These are phyloP conservation scores for Hypoxylon sp. DNA, from an alignment of 2,329 filamentous ascomycete genomes.

Conservation along the genomic window DNA sequence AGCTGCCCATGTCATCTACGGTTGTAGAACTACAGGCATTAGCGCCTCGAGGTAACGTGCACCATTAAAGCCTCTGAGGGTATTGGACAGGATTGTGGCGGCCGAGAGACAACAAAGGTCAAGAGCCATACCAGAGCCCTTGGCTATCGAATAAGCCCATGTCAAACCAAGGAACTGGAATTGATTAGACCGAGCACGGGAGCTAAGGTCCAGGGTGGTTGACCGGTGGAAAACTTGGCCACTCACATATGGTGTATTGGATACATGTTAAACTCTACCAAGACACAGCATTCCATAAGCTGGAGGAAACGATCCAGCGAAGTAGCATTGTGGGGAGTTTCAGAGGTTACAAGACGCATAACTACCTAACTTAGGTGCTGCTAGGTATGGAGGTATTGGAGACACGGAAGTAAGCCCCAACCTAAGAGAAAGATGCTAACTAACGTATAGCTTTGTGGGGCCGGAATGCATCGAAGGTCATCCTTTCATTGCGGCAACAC, in stretches of 20 bases:
- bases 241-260: constrained; percentile 39
- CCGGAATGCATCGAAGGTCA: constrained; percentile 38
- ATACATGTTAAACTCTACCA: constrained; percentile 36
- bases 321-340: constrained; percentile 43
- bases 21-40: constrained; percentile 17
- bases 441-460: constrained; percentile 30
- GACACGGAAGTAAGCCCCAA: constrained; percentile 15
- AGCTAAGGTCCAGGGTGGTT: constrained; percentile 38
- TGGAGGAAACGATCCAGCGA: constrained; percentile 45
- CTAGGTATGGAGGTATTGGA: constrained; percentile 19
- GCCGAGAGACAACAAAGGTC: constrained; percentile 33
- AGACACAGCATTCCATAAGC: constrained; percentile 41
- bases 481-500: constrained; percentile 40
- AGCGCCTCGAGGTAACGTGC: constrained; percentile 44
- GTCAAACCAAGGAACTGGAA: constrained; percentile 33
- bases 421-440: constrained; percentile 15
- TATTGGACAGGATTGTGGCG: constrained; percentile 26
- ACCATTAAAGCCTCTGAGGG: constrained; percentile 27
- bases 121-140: constrained; percentile 32
- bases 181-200: constrained; percentile 42
- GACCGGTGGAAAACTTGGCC: constrained; percentile 37
- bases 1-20: constrained; percentile 43
- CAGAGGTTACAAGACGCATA: constrained; percentile 36
- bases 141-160: constrained; percentile 31
- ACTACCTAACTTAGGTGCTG: no score